phyloP scores from a whole-genome alignment of 192 early-diverging fungal species.

The Gonapodya sp. region DNA sequence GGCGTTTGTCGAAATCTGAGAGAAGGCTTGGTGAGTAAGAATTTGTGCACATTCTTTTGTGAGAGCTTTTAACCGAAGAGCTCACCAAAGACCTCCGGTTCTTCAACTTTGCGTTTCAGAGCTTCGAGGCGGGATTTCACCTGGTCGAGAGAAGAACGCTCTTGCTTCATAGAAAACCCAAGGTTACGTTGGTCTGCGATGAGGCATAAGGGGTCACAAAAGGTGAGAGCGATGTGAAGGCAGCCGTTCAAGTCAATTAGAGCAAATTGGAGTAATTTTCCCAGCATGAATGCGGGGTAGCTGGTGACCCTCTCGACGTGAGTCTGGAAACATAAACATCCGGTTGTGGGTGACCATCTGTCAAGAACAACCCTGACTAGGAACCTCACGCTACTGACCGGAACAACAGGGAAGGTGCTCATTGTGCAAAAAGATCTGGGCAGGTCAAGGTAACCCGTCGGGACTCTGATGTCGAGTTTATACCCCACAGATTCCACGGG shows the following conservation, averaged over 20 bases:
- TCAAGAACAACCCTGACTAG: too few relatives aligned
- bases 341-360: too few relatives aligned
- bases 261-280: background rate
- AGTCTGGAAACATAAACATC: too few relatives aligned
- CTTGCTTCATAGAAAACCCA: slow-evolving; percentile 75
- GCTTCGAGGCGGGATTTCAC: slow-evolving; percentile 59
- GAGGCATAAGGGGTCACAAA: background rate
- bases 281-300: background rate
- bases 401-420: too few relatives aligned
- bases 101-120: slow-evolving; percentile 61
- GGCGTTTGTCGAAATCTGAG: slow-evolving; percentile 54
- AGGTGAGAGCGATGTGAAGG: background rate
- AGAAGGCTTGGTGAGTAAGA: background rate
- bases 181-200: slow-evolving; percentile 65
- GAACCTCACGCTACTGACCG: too few relatives aligned
- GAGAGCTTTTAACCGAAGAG: too few relatives aligned
- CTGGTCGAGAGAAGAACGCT: slow-evolving; percentile 61
- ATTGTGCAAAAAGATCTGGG: too few relatives aligned
- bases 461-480: too few relatives aligned
- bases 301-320: too few relatives aligned
- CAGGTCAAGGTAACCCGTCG: too few relatives aligned
- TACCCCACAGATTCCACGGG: too few relatives aligned
- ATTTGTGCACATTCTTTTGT: too few relatives aligned
- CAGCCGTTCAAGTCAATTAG: background rate
- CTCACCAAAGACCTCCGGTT: slow-evolving; percentile 43